Base-by-base conservation (phyloP, 2,329 filamentous ascomycete genomes). In the Ceratocystis huliohia region DNA sequence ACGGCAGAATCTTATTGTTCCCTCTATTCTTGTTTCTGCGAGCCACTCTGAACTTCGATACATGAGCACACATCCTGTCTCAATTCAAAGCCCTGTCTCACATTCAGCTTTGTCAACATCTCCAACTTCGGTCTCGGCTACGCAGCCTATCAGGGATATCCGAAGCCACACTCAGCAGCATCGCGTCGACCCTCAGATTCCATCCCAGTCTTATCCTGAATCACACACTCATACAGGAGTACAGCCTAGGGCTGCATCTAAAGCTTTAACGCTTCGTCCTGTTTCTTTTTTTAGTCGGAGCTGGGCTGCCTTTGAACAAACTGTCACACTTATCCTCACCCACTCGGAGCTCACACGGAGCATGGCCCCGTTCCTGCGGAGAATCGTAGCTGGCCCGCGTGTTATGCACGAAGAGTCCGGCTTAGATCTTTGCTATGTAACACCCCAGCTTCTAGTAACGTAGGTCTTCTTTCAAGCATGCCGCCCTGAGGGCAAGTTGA, bases 391-490 rank as follows among this genome's bases (percentile, higher is more conserved):
- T 57, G 88, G 92, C 8, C 93, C 94, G 13, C 85, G 94, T 70
- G 81, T 87, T 68, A 84, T 87, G 71, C 92, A 97, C 74, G 82
- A 88, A 37, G 93, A 96, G 78, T 88, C 93, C 6, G 88, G 89
- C 5, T 82, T 99, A 30, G 94, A 99, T 74, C 82, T 99, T 57
- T 97, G 93, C 80, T 99, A 99, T 76, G 92, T 97, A 45, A 96
- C 91, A 0, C 85, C 92, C 72, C 84, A 88, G 72, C 89, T 87
- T 69, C 83, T 85, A 67, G 84, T 80, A 17, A 85, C 82, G 80
- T 85, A 74, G 67, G 80, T 73, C 13, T 37, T 41, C 37, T 15
- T 5, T 15, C 37, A 41, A 41, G 37, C 10, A 41, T 41, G 3
- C 37, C 4, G 37, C 37, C 3, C 3, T 41, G 10, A 41, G 37